Evolutionary conservation across 31 red algal genomes (phyloP).

Genomic region (Odonthalia washingtoniensis): DNA sequence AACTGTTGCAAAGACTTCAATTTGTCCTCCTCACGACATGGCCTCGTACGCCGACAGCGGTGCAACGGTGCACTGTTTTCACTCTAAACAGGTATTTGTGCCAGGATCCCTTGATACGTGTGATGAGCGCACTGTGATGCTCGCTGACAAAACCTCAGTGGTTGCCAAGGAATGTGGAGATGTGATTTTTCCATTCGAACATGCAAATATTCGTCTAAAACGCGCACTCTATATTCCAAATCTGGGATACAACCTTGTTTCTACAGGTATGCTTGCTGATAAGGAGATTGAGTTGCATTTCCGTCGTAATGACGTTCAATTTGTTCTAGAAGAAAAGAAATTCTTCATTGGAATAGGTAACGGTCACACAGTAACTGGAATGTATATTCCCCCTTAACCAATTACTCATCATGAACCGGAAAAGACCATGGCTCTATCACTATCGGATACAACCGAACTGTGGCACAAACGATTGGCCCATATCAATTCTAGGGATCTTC

Average conservation of each 20-base stretch:
- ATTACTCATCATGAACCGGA: neutral
- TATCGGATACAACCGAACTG: neutral
- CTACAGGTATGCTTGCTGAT: slow-evolving; percentile 16
- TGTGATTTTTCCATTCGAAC: slow-evolving; percentile 4
- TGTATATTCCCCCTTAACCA: neutral
- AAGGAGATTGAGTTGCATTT: slow-evolving; percentile 27
- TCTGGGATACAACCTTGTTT: slow-evolving; percentile 41
- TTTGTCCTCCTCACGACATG: too few relatives aligned
- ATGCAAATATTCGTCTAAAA: slow-evolving; percentile 26
- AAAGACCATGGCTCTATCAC: neutral
- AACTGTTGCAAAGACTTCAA: too few relatives aligned
- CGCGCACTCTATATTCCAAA: slow-evolving; percentile 19
- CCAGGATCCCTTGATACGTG: slow-evolving; percentile 11
- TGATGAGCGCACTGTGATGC: neutral
- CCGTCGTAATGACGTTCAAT: neutral
- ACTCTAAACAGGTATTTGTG: neutral
- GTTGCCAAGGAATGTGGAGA: neutral
- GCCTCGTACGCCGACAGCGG: too few relatives aligned
- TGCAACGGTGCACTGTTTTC: too few relatives aligned
- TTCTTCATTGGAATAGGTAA: neutral
- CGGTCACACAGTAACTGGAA: neutral
- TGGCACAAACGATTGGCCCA: neutral
- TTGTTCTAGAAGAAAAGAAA: neutral
- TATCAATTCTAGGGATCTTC: neutral
- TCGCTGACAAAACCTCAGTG: slow-evolving; percentile 26